Conservation (phyloP, 306 rosid genomes). For the Inga oerstediana region DNA sequence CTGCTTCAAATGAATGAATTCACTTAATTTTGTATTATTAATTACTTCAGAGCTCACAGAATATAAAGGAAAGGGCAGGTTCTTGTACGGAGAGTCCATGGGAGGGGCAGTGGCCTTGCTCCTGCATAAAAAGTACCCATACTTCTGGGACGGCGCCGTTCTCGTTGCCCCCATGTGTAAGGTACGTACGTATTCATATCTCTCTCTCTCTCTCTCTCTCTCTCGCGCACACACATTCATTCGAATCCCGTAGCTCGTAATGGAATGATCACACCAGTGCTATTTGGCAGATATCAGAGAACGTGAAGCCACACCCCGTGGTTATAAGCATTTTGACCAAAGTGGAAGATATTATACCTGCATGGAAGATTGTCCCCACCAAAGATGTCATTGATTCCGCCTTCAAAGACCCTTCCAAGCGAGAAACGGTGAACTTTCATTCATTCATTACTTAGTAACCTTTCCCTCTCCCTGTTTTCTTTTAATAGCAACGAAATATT, state of each 20-base stretch:
- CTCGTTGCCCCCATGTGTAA: constrained; percentile 97
- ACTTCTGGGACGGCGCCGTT: constrained; percentile 84
- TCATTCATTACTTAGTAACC: no score
- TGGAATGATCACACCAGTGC: not conserved
- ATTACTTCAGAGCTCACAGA: constrained; percentile 51
- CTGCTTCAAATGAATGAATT: not conserved
- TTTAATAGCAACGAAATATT: not conserved
- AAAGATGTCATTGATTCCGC: constrained; percentile 73
- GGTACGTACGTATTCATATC: constrained; percentile 36
- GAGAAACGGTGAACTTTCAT: constrained; percentile 53
- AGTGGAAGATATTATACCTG: constrained; percentile 73
- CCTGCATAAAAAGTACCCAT: constrained; percentile 68
- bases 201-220: not conserved
- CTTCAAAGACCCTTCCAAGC: constrained; percentile 71
- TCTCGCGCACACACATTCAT: not conserved
- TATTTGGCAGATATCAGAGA: constrained; percentile 74
- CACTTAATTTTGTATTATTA: not conserved
- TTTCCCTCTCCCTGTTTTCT: not conserved
- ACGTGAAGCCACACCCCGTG: constrained; percentile 74
- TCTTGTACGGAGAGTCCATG: constrained; percentile 95
- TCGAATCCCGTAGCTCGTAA: not conserved
- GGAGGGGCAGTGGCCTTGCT: constrained; percentile 83
- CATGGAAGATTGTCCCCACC: constrained; percentile 87
- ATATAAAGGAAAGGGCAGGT: constrained; percentile 55
- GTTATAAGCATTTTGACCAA: constrained; percentile 58